A percentile compares a stretch with the other conserved stretches of the same genome.
phyloP scores from a whole-genome alignment of 1,284 basidiomycete species.

The Sporisorium sorghi region DNA sequence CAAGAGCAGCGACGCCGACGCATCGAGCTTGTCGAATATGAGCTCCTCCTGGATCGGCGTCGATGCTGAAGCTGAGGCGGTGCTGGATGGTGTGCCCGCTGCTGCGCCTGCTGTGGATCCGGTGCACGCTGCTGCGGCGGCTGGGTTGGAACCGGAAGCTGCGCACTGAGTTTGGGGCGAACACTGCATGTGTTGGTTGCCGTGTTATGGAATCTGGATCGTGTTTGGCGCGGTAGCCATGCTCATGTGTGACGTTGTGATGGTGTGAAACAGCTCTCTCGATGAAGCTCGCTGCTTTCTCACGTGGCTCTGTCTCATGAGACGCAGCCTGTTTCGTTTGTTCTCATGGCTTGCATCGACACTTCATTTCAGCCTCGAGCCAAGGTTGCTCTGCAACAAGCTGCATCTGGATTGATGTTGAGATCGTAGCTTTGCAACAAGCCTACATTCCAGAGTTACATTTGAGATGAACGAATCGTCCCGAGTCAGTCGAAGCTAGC shows the following conservation, averaged over 20 bases:
- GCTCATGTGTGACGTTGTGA: too few relatives aligned
- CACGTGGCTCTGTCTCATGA: too few relatives aligned
- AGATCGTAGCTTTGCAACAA: too few relatives aligned
- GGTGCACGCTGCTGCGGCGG: constrained; percentile 22
- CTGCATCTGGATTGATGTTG: too few relatives aligned
- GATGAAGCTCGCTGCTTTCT: too few relatives aligned
- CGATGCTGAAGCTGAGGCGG: constrained; percentile 13
- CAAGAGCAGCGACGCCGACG: constrained; percentile 13
- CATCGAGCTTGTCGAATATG: constrained; percentile 27
- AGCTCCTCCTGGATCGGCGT: constrained; percentile 51
- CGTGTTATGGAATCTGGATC: not conserved
- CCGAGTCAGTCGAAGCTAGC: constrained; percentile 23
- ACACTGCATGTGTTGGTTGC: not conserved
- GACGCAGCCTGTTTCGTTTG: too few relatives aligned
- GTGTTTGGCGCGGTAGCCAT: too few relatives aligned
- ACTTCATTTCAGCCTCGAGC: too few relatives aligned
- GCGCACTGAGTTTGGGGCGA: too few relatives aligned
- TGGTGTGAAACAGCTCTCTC: too few relatives aligned
- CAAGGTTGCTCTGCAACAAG: too few relatives aligned
- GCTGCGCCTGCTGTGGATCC: constrained; percentile 13
- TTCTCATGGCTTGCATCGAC: too few relatives aligned
- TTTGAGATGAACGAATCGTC: not conserved
- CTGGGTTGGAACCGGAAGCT: constrained; percentile 25
- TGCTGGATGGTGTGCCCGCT: not conserved
- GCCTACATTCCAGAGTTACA: not conserved